phyloP scores from a whole-genome alignment of 345 rosid species.

The Eucalyptus polyanthemos region DNA sequence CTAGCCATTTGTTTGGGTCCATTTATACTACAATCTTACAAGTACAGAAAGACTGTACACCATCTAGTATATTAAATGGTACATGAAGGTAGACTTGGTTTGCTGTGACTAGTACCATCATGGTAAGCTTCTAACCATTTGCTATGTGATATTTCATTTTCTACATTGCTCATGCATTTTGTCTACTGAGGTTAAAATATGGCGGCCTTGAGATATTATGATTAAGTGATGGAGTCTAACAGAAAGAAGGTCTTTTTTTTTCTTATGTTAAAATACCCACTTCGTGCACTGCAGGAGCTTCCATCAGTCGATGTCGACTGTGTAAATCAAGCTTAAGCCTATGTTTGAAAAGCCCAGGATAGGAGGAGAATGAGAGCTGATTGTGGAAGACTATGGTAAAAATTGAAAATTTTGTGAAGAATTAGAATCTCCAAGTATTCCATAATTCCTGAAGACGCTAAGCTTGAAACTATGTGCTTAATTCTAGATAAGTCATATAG shows the following conservation, averaged over 20 bases:
- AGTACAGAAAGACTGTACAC: background rate
- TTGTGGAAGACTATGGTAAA: background rate
- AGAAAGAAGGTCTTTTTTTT: background rate
- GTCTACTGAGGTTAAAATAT: background rate
- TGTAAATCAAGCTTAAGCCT: background rate
- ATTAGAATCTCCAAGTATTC: background rate
- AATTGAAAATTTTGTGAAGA: background rate
- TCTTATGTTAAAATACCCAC: background rate
- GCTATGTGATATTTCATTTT: background rate
- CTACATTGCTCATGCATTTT: background rate
- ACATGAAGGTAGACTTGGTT: background rate
- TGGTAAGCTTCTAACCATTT: background rate
- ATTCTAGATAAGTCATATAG: background rate
- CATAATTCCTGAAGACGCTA: background rate
- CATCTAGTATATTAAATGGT: background rate
- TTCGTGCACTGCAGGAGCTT: background rate
- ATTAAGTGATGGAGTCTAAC: background rate
- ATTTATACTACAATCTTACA: background rate
- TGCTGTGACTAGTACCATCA: background rate
- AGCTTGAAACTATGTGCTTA: background rate
- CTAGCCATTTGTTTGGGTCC: background rate
- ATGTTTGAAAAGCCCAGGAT: background rate
- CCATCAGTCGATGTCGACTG: background rate
- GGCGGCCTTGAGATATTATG: background rate
- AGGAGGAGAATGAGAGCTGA: background rate